Percentiles rank a stretch among this genome's conserved stretches.
These are phyloP conservation scores for Pseudogymnoascus sp. DNA, from an alignment of 2,329 filamentous ascomycete genomes.

Conservation along the genomic window DNA sequence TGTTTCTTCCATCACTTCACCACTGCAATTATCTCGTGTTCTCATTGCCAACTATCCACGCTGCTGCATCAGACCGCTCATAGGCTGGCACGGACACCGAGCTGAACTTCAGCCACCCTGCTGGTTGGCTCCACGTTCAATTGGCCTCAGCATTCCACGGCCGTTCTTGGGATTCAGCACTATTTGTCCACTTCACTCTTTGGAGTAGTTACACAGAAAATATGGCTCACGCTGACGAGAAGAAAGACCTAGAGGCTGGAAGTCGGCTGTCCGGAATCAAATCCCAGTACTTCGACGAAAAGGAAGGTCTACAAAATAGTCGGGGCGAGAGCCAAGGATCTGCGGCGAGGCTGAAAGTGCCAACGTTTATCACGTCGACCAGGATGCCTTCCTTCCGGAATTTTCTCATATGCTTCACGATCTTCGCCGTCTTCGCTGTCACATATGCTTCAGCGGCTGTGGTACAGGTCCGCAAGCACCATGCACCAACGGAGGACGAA, in stretches of 20 bases:
- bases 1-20: not conserved
- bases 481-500: slow-evolving; percentile 1
- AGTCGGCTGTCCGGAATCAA: not conserved
- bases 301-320: not conserved
- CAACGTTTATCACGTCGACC: not conserved
- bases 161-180: not conserved
- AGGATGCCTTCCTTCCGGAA: not conserved
- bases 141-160: slow-evolving; percentile 10
- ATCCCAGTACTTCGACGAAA: not conserved
- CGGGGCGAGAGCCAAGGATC: not conserved
- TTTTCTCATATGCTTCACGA: not conserved
- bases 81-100: not conserved
- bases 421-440: not conserved
- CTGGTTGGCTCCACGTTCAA: slow-evolving; percentile 2
- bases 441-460: not conserved
- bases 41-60: not conserved
- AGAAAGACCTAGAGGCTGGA: not conserved
- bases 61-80: not conserved
- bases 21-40: not conserved
- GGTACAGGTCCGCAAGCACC: not conserved
- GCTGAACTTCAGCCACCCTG: slow-evolving; percentile 1
- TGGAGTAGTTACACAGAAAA: not conserved
- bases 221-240: slow-evolving; percentile 4
- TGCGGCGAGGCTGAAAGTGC: not conserved
- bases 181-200: not conserved